Base-by-base conservation (phyloP, 495 filamentous ascomycete genomes). In the Penicillium subrubescens region DNA sequence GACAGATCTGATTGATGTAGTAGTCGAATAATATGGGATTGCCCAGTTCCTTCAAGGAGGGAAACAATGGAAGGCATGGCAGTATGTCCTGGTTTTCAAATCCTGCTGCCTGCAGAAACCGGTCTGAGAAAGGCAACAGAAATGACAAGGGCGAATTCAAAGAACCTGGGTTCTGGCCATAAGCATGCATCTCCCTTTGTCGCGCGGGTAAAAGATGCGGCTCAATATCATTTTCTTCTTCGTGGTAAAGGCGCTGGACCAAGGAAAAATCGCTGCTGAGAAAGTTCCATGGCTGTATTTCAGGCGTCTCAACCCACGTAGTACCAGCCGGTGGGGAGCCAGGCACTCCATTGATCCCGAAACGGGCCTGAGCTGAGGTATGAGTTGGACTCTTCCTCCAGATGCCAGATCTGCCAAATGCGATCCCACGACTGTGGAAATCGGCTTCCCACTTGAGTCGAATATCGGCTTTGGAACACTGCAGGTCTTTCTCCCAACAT, bases 1-100 rank as follows among this genome's bases (percentile, higher is more conserved):
- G 60, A 35, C 60, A 62, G 15, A 62, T 56, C 44, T 62, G 60
- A 19, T 62, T 62, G 51, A 62, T 56, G 43, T 62, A 62, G 19
- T 62, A 62, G 39, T 62, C 60, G 51, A 62, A 62, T n/a, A 62
- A 41, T 29, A 56, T 12, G 17, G 37, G 60, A 15, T 62, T 62
- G 0, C 41, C 60, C 34, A 62, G 15, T 21, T 41, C 37, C 12
- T 55, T 35, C 11, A 62, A 39, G 2, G 53, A 57, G 23, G 60
- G 60, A 21, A 62, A 56, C 17, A 57, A 34, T 7, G 60, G 33
- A n/a, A 52, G 25, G 7, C 12, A 31, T 52, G 48, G 25, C 0
- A 31, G 48, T 17, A 52, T 52, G 12, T 31, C 27, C 48, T 15
- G 48, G 14, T 27, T 31, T 52, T 31, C 48, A 17, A 52, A 52